Evolutionary conservation across 257 asterid species (phyloP).

Genomic region (Solanum etuberosum): DNA sequence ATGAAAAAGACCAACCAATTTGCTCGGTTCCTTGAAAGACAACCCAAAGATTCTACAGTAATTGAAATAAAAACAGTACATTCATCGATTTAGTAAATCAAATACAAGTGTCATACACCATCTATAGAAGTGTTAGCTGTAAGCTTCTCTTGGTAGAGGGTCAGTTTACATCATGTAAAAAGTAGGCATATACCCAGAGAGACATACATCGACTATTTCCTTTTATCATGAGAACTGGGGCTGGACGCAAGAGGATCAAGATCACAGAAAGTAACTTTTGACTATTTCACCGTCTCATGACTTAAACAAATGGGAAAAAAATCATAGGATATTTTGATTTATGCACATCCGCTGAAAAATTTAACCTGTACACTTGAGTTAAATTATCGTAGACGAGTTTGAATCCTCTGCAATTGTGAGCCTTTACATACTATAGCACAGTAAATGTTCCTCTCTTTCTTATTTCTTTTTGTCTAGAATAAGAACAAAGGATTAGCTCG

Average conservation of each 20-base stretch:
- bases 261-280: background rate
- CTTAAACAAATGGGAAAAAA: background rate
- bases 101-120: background rate
- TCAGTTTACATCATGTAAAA: background rate
- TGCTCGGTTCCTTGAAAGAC: background rate
- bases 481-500: background rate
- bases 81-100: background rate
- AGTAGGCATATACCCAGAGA: background rate
- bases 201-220: background rate
- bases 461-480: background rate
- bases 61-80: background rate
- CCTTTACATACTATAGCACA: background rate
- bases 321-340: background rate
- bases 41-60: background rate
- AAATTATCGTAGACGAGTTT: background rate
- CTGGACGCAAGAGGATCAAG: background rate
- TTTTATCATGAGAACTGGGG: background rate
- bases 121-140: background rate
- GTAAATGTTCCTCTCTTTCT: background rate
- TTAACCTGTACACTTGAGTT: background rate
- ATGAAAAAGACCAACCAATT: background rate
- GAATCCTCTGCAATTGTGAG: background rate
- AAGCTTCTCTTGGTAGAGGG: background rate
- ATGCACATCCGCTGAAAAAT: background rate
- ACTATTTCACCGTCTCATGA: background rate